These are phyloP conservation scores for Tricholoma terreum DNA, from an alignment of 768 basidiomycete species.

Conservation along the genomic window DNA sequence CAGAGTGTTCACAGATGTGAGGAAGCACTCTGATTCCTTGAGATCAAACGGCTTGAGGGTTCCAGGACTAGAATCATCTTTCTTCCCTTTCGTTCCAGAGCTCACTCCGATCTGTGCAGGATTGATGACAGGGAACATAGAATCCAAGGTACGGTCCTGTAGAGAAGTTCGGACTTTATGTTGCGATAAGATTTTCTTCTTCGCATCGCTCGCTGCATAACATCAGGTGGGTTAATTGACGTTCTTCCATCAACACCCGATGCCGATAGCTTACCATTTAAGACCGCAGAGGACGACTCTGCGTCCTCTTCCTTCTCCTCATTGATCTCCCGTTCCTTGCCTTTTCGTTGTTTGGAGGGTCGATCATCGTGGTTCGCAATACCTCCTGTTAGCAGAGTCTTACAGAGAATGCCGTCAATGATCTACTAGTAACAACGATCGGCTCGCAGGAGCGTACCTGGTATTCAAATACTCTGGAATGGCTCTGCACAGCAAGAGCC, in stretches of 20 bases:
- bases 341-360: conserved; percentile 36
- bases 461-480: conserved; percentile 70
- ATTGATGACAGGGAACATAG: conserved; percentile 80
- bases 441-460: conserved; percentile 42
- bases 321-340: conserved; percentile 32
- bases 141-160: conserved; percentile 87
- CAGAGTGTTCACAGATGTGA: conserved; percentile 72
- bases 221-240: too few relatives aligned
- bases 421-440: background rate
- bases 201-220: conserved; percentile 12
- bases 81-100: conserved; percentile 16
- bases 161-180: conserved; percentile 91
- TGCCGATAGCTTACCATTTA: conserved; percentile 7
- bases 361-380: conserved; percentile 30
- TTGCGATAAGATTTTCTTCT: conserved; percentile 65
- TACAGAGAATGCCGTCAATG: background rate
- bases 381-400: conserved; percentile 64
- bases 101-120: conserved; percentile 40
- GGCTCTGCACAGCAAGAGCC: conserved; percentile 56
- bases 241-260: background rate
- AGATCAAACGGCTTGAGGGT: conserved; percentile 48
- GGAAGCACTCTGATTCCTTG: conserved; percentile 68
- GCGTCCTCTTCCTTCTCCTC: conserved; percentile 24
- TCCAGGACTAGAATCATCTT: conserved; percentile 15
- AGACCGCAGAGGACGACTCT: conserved; percentile 21